Base-by-base conservation (phyloP, 2,329 filamentous ascomycete species). In the Beauveria rudraprayagi region DNA sequence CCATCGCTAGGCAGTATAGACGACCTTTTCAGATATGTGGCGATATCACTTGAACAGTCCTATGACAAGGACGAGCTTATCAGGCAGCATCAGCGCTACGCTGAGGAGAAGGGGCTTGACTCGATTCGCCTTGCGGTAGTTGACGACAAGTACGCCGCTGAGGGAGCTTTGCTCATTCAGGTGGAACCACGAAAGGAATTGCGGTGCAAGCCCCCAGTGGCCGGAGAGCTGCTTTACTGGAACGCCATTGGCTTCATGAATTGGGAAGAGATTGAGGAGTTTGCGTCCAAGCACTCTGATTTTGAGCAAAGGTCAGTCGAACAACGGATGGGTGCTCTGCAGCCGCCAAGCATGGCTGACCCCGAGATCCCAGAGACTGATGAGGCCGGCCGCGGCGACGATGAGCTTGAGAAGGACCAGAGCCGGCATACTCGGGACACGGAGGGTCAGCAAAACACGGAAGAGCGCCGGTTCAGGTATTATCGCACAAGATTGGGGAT, bases 141-240 rank as follows among this genome's bases (percentile, higher is more conserved):
- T 8, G 61, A 62, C 22, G 48, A 60, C 17, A 50, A 56, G n/a
- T 60, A 40, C 19, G 28, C 40, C 9, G 28, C 24, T 2, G 43
- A 62, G 37, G 61, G 61, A 1, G 6, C 41, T 4, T 30, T 62
- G 5, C 17, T 62, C n/a, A 22, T 62, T 7, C 56, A 50, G 37
- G 22, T 56, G 16, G 17, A 43, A 10, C 56, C 56, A 16, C 43
- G 40, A 28, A 60, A 41, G 34, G 56, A 62, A 17, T 19, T 62
- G 3, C 44, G 61, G 6, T 62, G 61, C 52, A 60, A 62, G 52
- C 50, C 50, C 8, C 50, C 44, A 3, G 51, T 53, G 8, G 61
- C 43, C 7, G 61, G 61, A 1, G 61, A 62, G 37, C 30, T 62
- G 8, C 56, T 62, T 3, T 48, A 44, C 19, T 62, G 61, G 61